phyloP scores from a whole-genome alignment of 306 rosid genomes.

The Acacia crassicarpa region DNA sequence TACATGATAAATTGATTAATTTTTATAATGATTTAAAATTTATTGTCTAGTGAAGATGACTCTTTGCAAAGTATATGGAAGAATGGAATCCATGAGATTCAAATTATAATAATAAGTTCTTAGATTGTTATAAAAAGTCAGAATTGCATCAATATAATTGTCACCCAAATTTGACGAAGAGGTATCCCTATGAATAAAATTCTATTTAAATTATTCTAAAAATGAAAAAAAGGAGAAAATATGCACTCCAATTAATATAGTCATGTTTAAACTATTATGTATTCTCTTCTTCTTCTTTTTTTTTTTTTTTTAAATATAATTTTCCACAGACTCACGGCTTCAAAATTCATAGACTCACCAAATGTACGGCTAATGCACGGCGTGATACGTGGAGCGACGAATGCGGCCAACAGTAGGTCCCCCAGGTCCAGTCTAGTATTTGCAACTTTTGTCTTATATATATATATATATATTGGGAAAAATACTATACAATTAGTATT shows the following conservation, averaged over 20 bases:
- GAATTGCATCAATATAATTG: neutral
- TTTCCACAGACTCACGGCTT: neutral
- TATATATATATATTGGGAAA: too few species aligned
- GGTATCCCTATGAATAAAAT: neutral
- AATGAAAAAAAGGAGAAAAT: neutral
- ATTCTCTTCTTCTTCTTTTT: neutral
- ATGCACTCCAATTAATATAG: neutral
- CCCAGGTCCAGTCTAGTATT: neutral
- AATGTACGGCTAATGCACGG: conserved; percentile 62
- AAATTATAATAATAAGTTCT: neutral
- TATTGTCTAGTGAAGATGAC: too few species aligned
- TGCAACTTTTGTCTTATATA: neutral
- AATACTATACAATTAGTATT: too few species aligned
- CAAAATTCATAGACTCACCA: neutral
- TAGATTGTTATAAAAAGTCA: neutral
- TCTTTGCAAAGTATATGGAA: neutral
- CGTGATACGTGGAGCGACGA: conserved; percentile 67
- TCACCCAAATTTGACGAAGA: neutral
- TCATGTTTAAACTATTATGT: too few species aligned
- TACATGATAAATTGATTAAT: neutral
- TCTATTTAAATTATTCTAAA: neutral
- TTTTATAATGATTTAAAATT: neutral
- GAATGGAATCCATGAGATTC: neutral
- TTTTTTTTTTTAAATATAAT: too few species aligned
- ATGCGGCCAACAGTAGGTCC: conserved; percentile 43